Evolutionary conservation across 345 rosid genomes (phyloP).

Genomic region (Lepidium africanum): DNA sequence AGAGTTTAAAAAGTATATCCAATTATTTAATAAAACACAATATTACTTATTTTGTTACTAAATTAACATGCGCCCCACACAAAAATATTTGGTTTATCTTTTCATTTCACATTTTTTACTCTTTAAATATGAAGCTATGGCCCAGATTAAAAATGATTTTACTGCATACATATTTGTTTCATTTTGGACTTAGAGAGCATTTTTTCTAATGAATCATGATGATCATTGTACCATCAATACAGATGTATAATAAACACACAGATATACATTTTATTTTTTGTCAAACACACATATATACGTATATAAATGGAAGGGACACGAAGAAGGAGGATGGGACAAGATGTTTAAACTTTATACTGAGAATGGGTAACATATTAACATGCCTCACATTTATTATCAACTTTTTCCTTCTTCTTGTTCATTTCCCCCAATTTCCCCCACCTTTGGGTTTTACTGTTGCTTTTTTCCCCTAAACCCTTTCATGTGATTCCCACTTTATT

Average conservation of each 20-base stretch:
- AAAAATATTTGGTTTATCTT: too few species aligned
- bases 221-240: slow-evolving; percentile 11
- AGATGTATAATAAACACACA: not conserved
- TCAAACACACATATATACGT: slow-evolving; percentile 3
- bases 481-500: slow-evolving; percentile 20
- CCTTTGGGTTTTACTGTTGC: slow-evolving; percentile 13
- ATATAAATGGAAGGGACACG: slow-evolving; percentile 22
- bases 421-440: not conserved
- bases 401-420: not conserved
- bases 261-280: too few species aligned
- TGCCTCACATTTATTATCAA: slow-evolving; percentile 32
- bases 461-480: not conserved
- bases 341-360: slow-evolving; percentile 32
- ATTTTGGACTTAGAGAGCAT: too few species aligned
- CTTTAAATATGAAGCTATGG: too few species aligned
- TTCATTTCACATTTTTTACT: too few species aligned
- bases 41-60: too few species aligned
- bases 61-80: too few species aligned
- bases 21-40: too few species aligned
- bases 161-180: too few species aligned
- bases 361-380: slow-evolving; percentile 41
- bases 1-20: too few species aligned
- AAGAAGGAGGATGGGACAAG: slow-evolving; percentile 30
- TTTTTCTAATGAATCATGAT: too few species aligned
- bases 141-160: too few species aligned